Percentiles rank a stretch among this genome's conserved stretches.
These are phyloP conservation scores for Trypanosoma conorhini DNA, from an alignment of 208 protist species.

Conservation along the genomic window DNA sequence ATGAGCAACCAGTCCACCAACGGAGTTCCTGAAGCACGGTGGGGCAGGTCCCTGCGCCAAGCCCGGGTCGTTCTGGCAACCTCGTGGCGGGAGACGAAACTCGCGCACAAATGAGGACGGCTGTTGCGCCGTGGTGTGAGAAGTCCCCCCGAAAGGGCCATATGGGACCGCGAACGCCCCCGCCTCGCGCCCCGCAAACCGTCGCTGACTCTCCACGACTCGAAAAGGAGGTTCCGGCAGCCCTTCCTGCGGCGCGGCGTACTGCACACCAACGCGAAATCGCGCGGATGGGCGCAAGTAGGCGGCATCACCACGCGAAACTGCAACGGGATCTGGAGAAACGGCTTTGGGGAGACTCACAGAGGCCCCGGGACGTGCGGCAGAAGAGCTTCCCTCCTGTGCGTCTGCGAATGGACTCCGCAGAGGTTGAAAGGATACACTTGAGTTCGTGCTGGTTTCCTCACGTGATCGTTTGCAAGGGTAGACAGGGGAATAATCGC, in stretches of 20 bases:
- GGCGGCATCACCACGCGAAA: not conserved
- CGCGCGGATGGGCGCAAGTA: conserved; percentile 9
- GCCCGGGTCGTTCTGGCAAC: not conserved
- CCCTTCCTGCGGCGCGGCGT: not conserved
- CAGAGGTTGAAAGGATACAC: not conserved
- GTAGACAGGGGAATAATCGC: not conserved
- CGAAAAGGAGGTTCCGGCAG: conserved; percentile 1
- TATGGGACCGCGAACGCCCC: not conserved
- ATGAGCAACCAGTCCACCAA: not conserved
- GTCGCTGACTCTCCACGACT: not conserved
- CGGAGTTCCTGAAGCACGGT: not conserved
- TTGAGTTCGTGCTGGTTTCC: not conserved
- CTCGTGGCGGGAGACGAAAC: not conserved
- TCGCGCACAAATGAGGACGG: not conserved
- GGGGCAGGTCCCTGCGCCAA: not conserved
- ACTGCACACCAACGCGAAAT: conserved; percentile 23
- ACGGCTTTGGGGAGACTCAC: conserved; percentile 14
- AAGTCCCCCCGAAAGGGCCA: not conserved
- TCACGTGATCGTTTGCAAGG: conserved; percentile 9
- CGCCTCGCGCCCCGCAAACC: not conserved
- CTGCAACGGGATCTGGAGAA: conserved; percentile 7
- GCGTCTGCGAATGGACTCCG: not conserved
- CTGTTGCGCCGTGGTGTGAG: not conserved
- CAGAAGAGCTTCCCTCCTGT: not conserved
- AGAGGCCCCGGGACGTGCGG: not conserved